Percentiles rank a stretch among this genome's conserved stretches.
Evolutionary conservation across 2,329 filamentous ascomycete genomes (phyloP).

Genomic region (Sporothrix luriei): DNA sequence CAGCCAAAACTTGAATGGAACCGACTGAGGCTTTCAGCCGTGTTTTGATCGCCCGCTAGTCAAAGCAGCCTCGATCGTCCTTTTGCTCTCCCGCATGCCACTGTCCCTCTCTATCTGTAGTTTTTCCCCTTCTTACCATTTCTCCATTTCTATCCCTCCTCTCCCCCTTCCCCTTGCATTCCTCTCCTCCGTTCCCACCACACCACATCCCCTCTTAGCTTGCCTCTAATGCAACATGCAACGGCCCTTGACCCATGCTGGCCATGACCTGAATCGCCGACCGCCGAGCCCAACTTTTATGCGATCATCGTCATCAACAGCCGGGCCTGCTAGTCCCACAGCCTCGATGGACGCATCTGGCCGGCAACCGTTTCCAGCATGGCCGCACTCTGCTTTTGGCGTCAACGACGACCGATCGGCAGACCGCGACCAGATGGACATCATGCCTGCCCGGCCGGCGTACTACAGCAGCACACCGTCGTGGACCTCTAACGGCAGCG

Average conservation of each 20-base stretch:
- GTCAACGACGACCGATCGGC: neutral
- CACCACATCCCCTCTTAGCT: conserved; percentile 12
- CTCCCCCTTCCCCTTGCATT: neutral
- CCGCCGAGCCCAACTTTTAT: conserved; percentile 20
- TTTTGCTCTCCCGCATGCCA: conserved; percentile 8
- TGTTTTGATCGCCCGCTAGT: conserved; percentile 15
- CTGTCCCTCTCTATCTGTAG: neutral
- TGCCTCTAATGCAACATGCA: conserved; percentile 25
- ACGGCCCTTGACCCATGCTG: conserved; percentile 26
- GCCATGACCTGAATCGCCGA: conserved; percentile 5
- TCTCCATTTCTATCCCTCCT: conserved; percentile 20
- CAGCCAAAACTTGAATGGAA: conserved; percentile 20
- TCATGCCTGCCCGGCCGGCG: neutral
- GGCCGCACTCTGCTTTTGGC: conserved; percentile 1
- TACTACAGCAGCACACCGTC: conserved; percentile 51
- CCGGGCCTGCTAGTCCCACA: neutral
- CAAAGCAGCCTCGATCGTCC: conserved; percentile 1
- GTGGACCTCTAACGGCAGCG: conserved; percentile 61
- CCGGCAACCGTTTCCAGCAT: neutral
- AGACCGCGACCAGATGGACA: neutral
- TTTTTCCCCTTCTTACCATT: neutral
- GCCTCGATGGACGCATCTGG: conserved; percentile 27
- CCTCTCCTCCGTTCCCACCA: conserved; percentile 7
- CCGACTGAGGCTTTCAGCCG: conserved; percentile 1
- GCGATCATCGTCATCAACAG: conserved; percentile 3